A percentile compares a stretch with the other conserved stretches of the same genome.
Conservation (phyloP, 306 rosid species). For the Morella rubra region DNA sequence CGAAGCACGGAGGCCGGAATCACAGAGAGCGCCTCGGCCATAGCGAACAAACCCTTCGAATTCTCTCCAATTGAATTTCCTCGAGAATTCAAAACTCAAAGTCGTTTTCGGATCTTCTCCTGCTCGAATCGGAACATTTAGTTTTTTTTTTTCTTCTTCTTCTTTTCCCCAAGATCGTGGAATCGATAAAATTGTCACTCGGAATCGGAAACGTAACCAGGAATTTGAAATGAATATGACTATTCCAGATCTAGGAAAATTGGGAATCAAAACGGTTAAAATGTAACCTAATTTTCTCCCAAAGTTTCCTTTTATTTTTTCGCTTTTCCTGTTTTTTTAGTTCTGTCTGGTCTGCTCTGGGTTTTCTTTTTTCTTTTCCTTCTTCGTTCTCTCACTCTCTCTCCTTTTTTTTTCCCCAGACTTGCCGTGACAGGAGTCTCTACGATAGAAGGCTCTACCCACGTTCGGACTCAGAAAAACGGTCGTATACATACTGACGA, state of each 20-base stretch:
- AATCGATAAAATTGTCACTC: neutral
- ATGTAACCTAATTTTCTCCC: neutral
- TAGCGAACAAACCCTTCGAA: constrained; percentile 33
- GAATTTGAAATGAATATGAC: neutral
- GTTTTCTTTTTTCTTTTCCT: neutral
- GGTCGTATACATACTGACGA: neutral
- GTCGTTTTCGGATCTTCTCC: constrained; percentile 55
- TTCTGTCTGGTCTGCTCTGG: neutral
- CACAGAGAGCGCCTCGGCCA: constrained; percentile 73
- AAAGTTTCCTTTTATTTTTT: no score
- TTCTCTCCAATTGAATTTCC: neutral
- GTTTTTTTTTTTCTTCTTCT: constrained; percentile 19
- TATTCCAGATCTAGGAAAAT: constrained; percentile 16
- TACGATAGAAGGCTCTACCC: neutral
- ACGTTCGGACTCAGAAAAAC: neutral
- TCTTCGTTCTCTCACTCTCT: neutral
- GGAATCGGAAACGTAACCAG: neutral
- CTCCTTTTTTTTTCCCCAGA: neutral
- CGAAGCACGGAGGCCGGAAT: constrained; percentile 80
- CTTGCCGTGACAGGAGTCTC: neutral
- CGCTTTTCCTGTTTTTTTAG: no score
- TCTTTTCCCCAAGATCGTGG: neutral
- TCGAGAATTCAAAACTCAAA: constrained; percentile 27
- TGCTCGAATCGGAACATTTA: constrained; percentile 46
- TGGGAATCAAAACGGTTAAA: no score